Conservation (phyloP, 1,139 yeast species). For the Scheffersomyces lignicola region DNA sequence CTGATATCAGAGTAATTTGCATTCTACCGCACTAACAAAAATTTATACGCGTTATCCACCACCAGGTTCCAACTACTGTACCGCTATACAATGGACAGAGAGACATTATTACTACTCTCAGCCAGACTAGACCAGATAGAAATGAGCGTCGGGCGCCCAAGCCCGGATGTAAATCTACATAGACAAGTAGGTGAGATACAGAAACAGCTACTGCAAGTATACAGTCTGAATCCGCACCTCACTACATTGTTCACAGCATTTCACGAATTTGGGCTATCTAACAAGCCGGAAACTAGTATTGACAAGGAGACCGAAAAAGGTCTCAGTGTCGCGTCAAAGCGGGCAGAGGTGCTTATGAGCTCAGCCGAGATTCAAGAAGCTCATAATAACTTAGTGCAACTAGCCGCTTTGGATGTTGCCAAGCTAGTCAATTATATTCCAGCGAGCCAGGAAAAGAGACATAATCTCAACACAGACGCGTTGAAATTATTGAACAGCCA, state of each 20-base stretch:
- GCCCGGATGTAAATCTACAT: no score
- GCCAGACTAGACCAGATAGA: conserved; percentile 6
- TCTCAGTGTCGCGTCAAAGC: conserved; percentile 14
- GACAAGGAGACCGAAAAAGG: conserved; percentile 5
- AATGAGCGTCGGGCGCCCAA: no score
- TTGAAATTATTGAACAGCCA: conserved; percentile 10
- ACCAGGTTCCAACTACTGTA: no score
- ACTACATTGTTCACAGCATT: conserved; percentile 20
- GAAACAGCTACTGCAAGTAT: conserved; percentile 15
- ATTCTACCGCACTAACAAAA: no score
- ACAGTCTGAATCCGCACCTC: conserved; percentile 22
- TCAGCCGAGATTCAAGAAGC: conserved; percentile 17
- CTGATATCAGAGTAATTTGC: no score
- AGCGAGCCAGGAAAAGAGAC: conserved; percentile 18
- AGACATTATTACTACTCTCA: conserved; percentile 7
- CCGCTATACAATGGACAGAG: conserved; percentile 5
- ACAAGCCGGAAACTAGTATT: conserved; percentile 8
- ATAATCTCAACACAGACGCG: conserved; percentile 16
- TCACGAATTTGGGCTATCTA: conserved; percentile 18
- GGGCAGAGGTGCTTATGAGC: conserved; percentile 21
- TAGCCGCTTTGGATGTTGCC: conserved; percentile 23
- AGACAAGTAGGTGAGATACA: no score
- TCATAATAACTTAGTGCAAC: conserved; percentile 19
- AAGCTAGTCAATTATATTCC: conserved; percentile 21
- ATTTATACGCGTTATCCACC: no score